Base-by-base conservation (phyloP, 2,329 filamentous ascomycete species). In the Curvularia sp. region DNA sequence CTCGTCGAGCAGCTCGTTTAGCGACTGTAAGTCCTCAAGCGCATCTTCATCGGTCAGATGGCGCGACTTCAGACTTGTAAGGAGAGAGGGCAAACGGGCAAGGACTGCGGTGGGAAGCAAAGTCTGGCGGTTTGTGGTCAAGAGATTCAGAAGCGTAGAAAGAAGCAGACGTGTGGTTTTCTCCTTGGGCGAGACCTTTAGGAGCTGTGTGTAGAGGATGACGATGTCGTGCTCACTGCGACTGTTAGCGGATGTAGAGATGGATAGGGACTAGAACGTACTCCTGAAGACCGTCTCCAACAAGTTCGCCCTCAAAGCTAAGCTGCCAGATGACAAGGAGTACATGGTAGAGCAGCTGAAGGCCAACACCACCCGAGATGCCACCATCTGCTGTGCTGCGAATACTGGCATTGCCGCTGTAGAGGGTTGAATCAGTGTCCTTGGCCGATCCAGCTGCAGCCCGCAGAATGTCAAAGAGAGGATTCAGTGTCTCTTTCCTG, bases 311-410 rank as follows among this genome's bases (percentile, higher is more conserved):
- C 75, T 98, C 95, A 67, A 99, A 99, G 74, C 93, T 97, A 67
- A 99, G 83, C 81, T 98, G 93, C 95, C 95, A 99, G 58, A 99
- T 82, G 12, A 96, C 93, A 50, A 99, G 84, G 22, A 99, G 85
- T 15, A 97, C 91, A 72, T 97, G 92, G 76, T 99, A 99, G 41
- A 99, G 85, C 41, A 98, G 85, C 77, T 99, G 95, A 41, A 99
- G 82, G 2, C 93, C 92, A 59, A 99, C 92, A 8, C 93, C 93
- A 49, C 93, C 92, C 57, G 81, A 79, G 44, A 88, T 79, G 41
- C 84, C 81, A 60, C 93, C 89, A 26, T 70, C 68, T 30, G 90
- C 88, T 56, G 86, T 85, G 52, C 88, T 89, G 62, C 85, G 84
- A 67, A 84, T 85, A 70, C 88, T 86, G 48, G 78, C 66, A 42